These are phyloP conservation scores for Elaeis oleifera DNA, from an alignment of 202 grass and related monocot species.

Conservation along the genomic window DNA sequence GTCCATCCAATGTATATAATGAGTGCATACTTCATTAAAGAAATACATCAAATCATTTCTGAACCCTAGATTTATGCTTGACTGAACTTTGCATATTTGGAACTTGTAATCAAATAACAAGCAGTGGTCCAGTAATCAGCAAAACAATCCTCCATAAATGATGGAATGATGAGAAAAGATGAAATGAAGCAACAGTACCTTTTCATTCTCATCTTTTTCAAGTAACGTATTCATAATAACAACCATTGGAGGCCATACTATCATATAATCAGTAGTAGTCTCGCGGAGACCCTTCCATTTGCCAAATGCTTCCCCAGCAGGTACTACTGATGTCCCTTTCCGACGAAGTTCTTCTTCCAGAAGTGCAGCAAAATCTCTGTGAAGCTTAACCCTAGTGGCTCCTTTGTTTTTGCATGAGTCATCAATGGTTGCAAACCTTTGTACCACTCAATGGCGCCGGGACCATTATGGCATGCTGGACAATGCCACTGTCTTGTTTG, in stretches of 20 bases:
- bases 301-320: slow-evolving; percentile 61
- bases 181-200: slow-evolving; percentile 34
- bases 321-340: slow-evolving; percentile 59
- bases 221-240: slow-evolving; percentile 78
- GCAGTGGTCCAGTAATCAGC: too few species aligned
- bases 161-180: background rate
- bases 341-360: slow-evolving; percentile 69
- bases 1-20: too few species aligned
- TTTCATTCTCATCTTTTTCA: slow-evolving; percentile 67
- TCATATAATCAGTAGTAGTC: slow-evolving; percentile 45
- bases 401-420: slow-evolving; percentile 82
- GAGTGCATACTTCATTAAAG: too few species aligned
- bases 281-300: slow-evolving; percentile 84
- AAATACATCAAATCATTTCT: too few species aligned
- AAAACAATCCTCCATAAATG: background rate
- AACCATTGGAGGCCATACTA: slow-evolving; percentile 93
- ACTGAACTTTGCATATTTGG: too few species aligned
- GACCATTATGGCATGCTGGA: slow-evolving; percentile 81
- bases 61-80: too few species aligned
- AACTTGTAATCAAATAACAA: too few species aligned
- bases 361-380: slow-evolving; percentile 69
- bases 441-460: slow-evolving; percentile 81
- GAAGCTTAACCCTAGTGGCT: slow-evolving; percentile 58
- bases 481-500: slow-evolving; percentile 56
- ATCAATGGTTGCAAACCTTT: slow-evolving; percentile 79